Conservation (phyloP, 1,284 basidiomycete species). For the Leucoagaricus sp. region DNA sequence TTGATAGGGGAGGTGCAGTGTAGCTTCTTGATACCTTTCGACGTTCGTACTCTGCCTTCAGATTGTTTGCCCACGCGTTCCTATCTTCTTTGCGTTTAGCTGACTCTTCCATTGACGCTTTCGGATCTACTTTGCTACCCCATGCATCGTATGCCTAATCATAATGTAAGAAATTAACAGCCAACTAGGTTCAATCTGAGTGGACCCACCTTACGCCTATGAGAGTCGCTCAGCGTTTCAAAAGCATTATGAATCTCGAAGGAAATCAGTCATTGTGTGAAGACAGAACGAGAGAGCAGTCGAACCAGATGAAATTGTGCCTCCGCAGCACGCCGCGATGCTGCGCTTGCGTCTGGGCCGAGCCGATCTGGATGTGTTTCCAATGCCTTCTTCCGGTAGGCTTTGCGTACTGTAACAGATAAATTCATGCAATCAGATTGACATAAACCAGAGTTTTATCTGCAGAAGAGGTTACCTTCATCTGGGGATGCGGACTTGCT, state of each 20-base stretch:
- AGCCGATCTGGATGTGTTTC: constrained; percentile 71
- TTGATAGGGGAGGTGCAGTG: background rate
- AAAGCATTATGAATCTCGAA: constrained; percentile 57
- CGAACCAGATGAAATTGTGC: constrained; percentile 49
- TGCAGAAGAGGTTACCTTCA: constrained; percentile 31
- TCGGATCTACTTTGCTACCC: constrained; percentile 31
- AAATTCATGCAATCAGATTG: constrained; percentile 9
- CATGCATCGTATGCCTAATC: constrained; percentile 56
- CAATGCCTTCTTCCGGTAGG: constrained; percentile 60
- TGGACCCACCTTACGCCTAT: constrained; percentile 57
- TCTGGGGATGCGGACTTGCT: constrained; percentile 35
- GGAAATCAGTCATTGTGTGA: background rate
- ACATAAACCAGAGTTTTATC: background rate
- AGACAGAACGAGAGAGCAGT: background rate
- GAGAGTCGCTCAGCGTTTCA: constrained; percentile 52
- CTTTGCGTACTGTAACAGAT: constrained; percentile 52
- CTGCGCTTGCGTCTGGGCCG: constrained; percentile 44
- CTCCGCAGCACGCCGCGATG: constrained; percentile 50
- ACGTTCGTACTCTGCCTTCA: constrained; percentile 31
- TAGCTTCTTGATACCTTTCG: constrained; percentile 8
- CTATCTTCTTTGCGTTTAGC: constrained; percentile 55
- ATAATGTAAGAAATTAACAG: background rate
- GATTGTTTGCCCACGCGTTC: constrained; percentile 58
- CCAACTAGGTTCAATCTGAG: background rate
- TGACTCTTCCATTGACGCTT: constrained; percentile 40